phyloP scores from a whole-genome alignment of 352 stramenopile genomes.

The Blastocystis sp. region DNA sequence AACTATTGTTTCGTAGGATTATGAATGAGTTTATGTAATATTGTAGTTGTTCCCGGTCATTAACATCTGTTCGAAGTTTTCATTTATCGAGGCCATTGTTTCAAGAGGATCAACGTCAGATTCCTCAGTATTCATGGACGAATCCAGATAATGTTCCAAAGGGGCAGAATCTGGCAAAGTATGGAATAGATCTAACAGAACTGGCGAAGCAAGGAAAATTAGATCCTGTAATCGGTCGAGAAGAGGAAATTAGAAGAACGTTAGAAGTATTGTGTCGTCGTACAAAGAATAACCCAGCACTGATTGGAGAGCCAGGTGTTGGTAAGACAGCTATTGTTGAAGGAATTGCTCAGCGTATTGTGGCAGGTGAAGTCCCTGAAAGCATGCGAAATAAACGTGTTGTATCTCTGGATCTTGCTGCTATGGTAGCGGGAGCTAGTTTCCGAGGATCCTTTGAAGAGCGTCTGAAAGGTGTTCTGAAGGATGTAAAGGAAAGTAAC shows the following conservation, averaged over 20 bases:
- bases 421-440: conserved; percentile 89
- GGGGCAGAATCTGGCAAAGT: conserved; percentile 79
- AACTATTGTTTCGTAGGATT: neutral
- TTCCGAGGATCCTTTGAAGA: conserved; percentile 95
- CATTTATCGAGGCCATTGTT: conserved; percentile 4
- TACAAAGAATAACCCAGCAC: conserved; percentile 96
- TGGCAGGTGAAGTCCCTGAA: conserved; percentile 87
- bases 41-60: conserved; percentile 23
- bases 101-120: neutral
- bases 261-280: conserved; percentile 90
- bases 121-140: conserved; percentile 73
- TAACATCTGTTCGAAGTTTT: conserved; percentile 10
- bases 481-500: conserved; percentile 88
- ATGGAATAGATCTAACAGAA: conserved; percentile 77
- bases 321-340: conserved; percentile 88
- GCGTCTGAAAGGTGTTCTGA: conserved; percentile 88
- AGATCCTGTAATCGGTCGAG: conserved; percentile 87
- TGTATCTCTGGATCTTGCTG: conserved; percentile 88
- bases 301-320: conserved; percentile 93
- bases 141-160: conserved; percentile 80
- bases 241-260: conserved; percentile 88
- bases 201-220: conserved; percentile 78
- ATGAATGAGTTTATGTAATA: neutral
- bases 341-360: conserved; percentile 91
- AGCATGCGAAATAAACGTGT: conserved; percentile 88